Evolutionary conservation across 495 filamentous ascomycete species (phyloP).

Genomic region (Trichoderma gamsii): DNA sequence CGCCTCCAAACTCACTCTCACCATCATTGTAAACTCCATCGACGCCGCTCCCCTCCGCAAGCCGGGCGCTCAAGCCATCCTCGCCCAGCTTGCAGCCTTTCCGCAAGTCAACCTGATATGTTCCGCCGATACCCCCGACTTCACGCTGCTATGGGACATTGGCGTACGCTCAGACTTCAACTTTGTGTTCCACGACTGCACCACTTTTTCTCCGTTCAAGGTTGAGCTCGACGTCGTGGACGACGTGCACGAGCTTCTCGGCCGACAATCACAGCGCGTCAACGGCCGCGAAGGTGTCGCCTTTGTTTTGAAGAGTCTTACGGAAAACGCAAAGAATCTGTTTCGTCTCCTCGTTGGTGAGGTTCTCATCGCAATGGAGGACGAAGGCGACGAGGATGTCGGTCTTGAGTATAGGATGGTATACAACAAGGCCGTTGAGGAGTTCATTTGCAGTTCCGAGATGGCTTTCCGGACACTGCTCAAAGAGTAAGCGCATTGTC

Average conservation of each 20-base stretch:
- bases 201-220: slow-evolving; percentile 69
- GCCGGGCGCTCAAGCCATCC: slow-evolving; percentile 58
- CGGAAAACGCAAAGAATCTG: slow-evolving; percentile 83
- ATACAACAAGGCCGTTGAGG: slow-evolving; percentile 91
- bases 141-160: slow-evolving; percentile 84
- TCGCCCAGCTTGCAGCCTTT: slow-evolving; percentile 70
- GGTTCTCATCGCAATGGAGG: slow-evolving; percentile 64
- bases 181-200: slow-evolving; percentile 88
- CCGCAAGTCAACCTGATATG: slow-evolving; percentile 68
- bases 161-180: slow-evolving; percentile 70
- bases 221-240: slow-evolving; percentile 76
- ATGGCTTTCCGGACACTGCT: slow-evolving; percentile 88
- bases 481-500: slow-evolving; percentile 62
- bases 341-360: slow-evolving; percentile 81
- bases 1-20: slow-evolving; percentile 38
- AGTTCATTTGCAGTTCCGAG: slow-evolving; percentile 94
- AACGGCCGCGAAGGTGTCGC: slow-evolving; percentile 89
- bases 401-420: slow-evolving; percentile 84
- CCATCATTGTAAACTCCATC: slow-evolving; percentile 77
- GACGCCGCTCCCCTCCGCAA: slow-evolving; percentile 73
- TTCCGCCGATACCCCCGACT: slow-evolving; percentile 80
- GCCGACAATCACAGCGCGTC: slow-evolving; percentile 71
- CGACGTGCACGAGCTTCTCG: slow-evolving; percentile 77
- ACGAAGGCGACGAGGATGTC: slow-evolving; percentile 45
- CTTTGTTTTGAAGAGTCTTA: slow-evolving; percentile 81